phyloP scores from a whole-genome alignment of 2,329 filamentous ascomycete genomes.

The Chaetomiaceae sp. region DNA sequence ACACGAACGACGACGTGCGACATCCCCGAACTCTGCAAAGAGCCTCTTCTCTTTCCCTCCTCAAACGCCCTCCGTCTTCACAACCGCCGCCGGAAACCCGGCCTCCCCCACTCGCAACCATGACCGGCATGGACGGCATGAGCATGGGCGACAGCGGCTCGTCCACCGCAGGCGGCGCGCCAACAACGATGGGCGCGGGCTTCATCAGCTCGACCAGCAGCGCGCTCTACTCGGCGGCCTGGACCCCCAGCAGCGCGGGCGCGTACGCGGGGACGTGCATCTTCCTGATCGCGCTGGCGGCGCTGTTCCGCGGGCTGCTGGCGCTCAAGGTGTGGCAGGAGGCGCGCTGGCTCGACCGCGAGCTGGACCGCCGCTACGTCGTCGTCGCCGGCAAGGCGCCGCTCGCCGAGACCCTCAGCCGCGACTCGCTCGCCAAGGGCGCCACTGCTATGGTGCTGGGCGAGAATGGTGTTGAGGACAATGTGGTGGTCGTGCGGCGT shows the following conservation, averaged over 20 bases:
- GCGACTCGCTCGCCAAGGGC: constrained; percentile 56
- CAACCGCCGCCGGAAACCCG: not conserved
- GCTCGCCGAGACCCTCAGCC: constrained; percentile 52
- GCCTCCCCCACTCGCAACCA: not conserved
- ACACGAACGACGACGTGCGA: no score
- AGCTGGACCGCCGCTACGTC: constrained; percentile 70
- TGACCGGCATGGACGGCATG: not conserved
- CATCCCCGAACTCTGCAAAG: no score
- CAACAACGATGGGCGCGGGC: constrained; percentile 42
- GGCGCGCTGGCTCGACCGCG: constrained; percentile 60
- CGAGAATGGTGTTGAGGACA: constrained; percentile 74
- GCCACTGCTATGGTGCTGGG: constrained; percentile 47
- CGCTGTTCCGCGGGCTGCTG: constrained; percentile 62
- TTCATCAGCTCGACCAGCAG: constrained; percentile 55
- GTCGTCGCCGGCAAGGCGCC: constrained; percentile 60
- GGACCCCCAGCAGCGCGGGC: constrained; percentile 66
- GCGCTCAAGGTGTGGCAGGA: constrained; percentile 63
- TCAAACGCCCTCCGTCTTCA: no score
- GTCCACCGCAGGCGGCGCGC: not conserved
- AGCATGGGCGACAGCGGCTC: constrained; percentile 5
- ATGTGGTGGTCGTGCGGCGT: constrained; percentile 65
- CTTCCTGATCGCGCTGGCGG: constrained; percentile 74
- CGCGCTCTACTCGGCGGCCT: constrained; percentile 54
- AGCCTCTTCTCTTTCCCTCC: no score
- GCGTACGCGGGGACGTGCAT: constrained; percentile 86